Conservation (phyloP, 768 basidiomycete species). For the Krasilnikovozyma curviuscula region DNA sequence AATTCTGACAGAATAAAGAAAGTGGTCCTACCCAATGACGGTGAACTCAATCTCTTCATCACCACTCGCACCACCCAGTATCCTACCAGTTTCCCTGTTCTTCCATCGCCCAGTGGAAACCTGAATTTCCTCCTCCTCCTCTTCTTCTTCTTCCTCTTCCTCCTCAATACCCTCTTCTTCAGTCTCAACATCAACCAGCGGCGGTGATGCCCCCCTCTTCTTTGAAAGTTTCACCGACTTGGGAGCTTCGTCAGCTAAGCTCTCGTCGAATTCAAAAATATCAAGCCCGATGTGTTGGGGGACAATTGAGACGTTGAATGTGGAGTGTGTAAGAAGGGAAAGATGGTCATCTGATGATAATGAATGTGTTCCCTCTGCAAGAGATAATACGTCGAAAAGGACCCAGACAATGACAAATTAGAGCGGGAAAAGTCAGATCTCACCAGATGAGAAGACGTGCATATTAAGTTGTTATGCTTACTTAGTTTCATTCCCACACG, state of each 20-base stretch:
- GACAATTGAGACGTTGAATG: constrained; percentile 90
- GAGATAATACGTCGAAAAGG: neutral
- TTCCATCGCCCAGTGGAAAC: constrained; percentile 58
- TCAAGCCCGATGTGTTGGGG: constrained; percentile 69
- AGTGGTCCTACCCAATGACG: constrained; percentile 20
- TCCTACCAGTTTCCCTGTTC: constrained; percentile 45
- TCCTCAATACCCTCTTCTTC: constrained; percentile 17
- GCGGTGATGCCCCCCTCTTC: constrained; percentile 5
- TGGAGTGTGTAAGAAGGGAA: constrained; percentile 69
- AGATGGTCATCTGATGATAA: constrained; percentile 82
- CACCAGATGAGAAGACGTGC: neutral
- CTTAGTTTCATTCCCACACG: constrained; percentile 59
- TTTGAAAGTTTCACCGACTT: constrained; percentile 52
- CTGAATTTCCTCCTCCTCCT: constrained; percentile 26
- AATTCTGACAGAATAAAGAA: neutral
- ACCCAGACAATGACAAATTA: neutral
- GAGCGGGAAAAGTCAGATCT: too few species aligned
- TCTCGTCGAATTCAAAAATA: constrained; percentile 58
- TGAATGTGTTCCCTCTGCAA: constrained; percentile 60
- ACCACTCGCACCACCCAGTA: constrained; percentile 48
- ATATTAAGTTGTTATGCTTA: constrained; percentile 26
- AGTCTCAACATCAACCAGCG: constrained; percentile 9
- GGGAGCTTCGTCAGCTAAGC: constrained; percentile 38
- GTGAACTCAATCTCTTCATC: constrained; percentile 31
- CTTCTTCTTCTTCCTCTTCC: constrained; percentile 7